Percentiles rank a stretch among this genome's conserved stretches.
phyloP scores from a whole-genome alignment of 805 yeast genomes.

The Candida easanensis region DNA sequence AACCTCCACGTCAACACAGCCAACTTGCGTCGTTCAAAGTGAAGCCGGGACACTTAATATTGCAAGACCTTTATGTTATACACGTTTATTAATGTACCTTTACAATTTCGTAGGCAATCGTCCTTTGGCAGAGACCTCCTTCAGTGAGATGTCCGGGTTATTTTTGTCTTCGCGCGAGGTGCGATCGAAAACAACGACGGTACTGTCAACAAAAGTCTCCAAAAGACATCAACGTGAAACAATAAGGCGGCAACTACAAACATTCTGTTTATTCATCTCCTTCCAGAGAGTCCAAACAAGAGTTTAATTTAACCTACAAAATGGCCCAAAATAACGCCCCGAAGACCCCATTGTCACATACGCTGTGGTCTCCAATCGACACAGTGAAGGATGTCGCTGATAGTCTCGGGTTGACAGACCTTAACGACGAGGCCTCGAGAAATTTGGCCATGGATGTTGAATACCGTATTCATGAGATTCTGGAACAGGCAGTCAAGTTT shows the following conservation, averaged over 20 bases:
- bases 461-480: constrained; percentile 89
- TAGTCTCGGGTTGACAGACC: constrained; percentile 68
- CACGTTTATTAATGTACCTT: too few species aligned
- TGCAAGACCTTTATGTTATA: too few species aligned
- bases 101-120: too few species aligned
- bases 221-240: too few species aligned
- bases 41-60: too few species aligned
- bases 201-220: too few species aligned
- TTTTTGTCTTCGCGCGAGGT: too few species aligned
- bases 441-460: constrained; percentile 99
- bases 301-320: neutral
- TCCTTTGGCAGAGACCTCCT: too few species aligned
- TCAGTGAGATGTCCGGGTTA: too few species aligned
- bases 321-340: constrained; percentile 9
- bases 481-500: constrained; percentile 94
- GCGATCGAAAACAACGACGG: too few species aligned
- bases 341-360: constrained; percentile 66
- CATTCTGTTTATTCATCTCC: too few species aligned
- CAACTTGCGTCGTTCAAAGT: constrained; percentile 46
- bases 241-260: neutral
- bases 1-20: constrained; percentile 76
- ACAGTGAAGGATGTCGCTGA: constrained; percentile 97
- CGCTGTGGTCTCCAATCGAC: constrained; percentile 96
- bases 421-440: constrained; percentile 91
- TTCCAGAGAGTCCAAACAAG: neutral